phyloP scores from a whole-genome alignment of 345 rosid species.

The Hypericum perforatum region DNA sequence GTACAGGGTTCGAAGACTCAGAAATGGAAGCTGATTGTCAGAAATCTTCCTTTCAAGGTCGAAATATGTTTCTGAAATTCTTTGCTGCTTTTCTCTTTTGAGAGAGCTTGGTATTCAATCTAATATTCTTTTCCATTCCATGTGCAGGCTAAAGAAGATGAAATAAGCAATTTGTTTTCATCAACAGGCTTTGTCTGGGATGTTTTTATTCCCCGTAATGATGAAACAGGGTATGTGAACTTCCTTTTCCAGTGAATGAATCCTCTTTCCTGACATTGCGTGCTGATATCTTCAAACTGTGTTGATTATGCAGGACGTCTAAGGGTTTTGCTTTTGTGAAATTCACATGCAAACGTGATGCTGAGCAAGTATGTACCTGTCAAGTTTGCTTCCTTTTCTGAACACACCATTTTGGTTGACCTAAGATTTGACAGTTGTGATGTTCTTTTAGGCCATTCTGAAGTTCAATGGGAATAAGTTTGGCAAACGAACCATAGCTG shows the following conservation, averaged over 20 bases:
- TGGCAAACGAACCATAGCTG: slow-evolving; percentile 73
- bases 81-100: slow-evolving; percentile 4
- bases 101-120: slow-evolving; percentile 10
- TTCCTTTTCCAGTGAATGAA: slow-evolving; percentile 2
- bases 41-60: slow-evolving; percentile 94
- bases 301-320: slow-evolving; percentile 51
- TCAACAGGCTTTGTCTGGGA: slow-evolving; percentile 92
- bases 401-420: no score
- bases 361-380: slow-evolving; percentile 55
- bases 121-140: slow-evolving; percentile 2
- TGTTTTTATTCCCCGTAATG: slow-evolving; percentile 58
- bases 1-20: slow-evolving; percentile 86
- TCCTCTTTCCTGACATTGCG: neutral
- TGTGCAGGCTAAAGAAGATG: slow-evolving; percentile 59
- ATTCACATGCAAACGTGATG: slow-evolving; percentile 80
- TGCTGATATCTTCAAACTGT: neutral
- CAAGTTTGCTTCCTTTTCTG: slow-evolving; percentile 7
- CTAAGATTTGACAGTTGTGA: no score
- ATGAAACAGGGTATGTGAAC: slow-evolving; percentile 58
- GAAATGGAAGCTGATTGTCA: slow-evolving; percentile 86
- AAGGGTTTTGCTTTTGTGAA: slow-evolving; percentile 95
- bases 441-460: slow-evolving; percentile 59
- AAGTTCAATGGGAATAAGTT: slow-evolving; percentile 74
- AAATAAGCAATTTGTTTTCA: slow-evolving; percentile 52
- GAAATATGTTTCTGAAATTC: slow-evolving; percentile 11